phyloP scores from a whole-genome alignment of 2,329 filamentous ascomycete species.

The Aspergillus alliaceus region DNA sequence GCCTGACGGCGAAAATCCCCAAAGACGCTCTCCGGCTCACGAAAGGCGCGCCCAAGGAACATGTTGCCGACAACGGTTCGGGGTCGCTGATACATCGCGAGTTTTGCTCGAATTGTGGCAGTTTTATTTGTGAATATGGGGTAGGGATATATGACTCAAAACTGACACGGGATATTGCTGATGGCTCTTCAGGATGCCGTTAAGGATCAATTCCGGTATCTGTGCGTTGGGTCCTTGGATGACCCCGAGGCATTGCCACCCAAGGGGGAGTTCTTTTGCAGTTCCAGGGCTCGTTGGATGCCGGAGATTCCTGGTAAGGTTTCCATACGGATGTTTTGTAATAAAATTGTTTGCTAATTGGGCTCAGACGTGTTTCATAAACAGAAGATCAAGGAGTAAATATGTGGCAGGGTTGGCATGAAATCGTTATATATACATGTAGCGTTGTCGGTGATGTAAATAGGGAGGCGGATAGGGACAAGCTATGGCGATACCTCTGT shows the following conservation, averaged over 20 bases:
- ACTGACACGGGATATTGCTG: neutral
- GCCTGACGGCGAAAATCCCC: conserved; percentile 54
- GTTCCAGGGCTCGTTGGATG: conserved; percentile 51
- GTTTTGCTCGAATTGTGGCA: conserved; percentile 55
- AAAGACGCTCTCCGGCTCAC: conserved; percentile 45
- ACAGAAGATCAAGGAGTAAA: conserved; percentile 44
- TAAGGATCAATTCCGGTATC: conserved; percentile 40
- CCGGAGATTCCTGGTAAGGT: conserved; percentile 47
- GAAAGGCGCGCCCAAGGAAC: conserved; percentile 42
- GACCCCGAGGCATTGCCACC: conserved; percentile 50
- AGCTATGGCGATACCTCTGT: neutral
- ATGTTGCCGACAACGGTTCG: conserved; percentile 53
- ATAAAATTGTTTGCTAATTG: conserved; percentile 7
- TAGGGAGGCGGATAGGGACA: neutral
- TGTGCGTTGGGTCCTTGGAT: conserved; percentile 53
- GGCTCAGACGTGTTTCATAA: conserved; percentile 47
- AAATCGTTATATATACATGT: neutral
- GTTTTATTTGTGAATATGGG: conserved; percentile 54
- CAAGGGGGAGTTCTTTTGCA: conserved; percentile 59
- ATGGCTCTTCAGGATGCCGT: conserved; percentile 25
- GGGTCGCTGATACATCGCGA: conserved; percentile 50
- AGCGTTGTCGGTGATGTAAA: neutral
- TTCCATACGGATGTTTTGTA: neutral
- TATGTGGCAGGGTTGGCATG: neutral
- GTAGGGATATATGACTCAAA: conserved; percentile 29